Conservation (phyloP, 1,284 basidiomycete species). For the Cutaneotrichosporon cutaneum region DNA sequence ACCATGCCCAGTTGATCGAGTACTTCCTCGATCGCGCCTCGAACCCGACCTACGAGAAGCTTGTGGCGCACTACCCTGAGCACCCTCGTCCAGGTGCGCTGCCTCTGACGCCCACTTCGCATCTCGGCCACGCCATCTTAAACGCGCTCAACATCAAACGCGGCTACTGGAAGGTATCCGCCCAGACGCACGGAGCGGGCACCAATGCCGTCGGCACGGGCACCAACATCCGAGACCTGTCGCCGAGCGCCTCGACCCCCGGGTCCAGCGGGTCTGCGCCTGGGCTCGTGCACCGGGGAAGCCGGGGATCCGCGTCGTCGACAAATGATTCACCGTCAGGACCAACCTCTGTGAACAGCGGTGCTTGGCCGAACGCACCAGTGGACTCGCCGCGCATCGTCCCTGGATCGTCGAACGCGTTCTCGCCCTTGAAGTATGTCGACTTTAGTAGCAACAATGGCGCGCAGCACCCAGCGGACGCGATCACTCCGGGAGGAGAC, state of each 20-base stretch:
- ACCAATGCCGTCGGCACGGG: not conserved
- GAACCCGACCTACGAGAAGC: conserved; percentile 44
- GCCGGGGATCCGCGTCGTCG: not conserved
- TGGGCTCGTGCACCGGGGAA: not conserved
- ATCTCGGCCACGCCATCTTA: conserved; percentile 41
- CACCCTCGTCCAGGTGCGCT: conserved; percentile 46
- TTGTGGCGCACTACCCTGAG: conserved; percentile 46
- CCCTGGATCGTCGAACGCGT: not conserved
- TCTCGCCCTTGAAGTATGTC: conserved; percentile 10
- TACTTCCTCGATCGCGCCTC: conserved; percentile 49
- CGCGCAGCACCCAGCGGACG: not conserved
- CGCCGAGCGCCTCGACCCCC: conserved; percentile 1
- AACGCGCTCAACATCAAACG: conserved; percentile 50
- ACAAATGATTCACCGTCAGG: not conserved
- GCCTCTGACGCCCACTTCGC: conserved; percentile 31
- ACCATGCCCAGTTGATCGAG: conserved; percentile 49
- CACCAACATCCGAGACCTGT: not conserved
- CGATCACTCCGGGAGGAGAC: not conserved
- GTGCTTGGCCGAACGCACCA: not conserved
- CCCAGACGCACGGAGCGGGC: conserved; percentile 2
- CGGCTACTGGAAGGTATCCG: conserved; percentile 38
- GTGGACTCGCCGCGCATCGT: not conserved
- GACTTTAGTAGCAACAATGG: conserved; percentile 6
- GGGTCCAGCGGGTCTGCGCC: conserved; percentile 1
- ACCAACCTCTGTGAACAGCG: not conserved